Percentiles rank a stretch among this genome's conserved stretches.
Evolutionary conservation across 257 asterid genomes (phyloP).

Genomic region (Solanum sitiens): DNA sequence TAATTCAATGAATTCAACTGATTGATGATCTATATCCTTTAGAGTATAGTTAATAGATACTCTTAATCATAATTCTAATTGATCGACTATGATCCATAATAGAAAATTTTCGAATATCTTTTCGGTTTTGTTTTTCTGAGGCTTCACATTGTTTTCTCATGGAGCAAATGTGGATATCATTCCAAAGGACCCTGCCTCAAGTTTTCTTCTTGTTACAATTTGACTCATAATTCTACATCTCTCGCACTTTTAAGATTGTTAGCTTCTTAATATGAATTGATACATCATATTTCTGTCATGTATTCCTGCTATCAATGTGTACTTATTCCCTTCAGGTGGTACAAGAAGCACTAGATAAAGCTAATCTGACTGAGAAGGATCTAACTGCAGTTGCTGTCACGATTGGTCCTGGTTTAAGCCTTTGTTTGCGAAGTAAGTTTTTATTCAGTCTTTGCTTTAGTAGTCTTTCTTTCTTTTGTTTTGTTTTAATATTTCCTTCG

Average conservation of each 20-base stretch:
- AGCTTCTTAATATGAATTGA: background rate
- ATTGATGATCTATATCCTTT: background rate
- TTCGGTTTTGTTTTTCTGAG: background rate
- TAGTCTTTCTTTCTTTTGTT: background rate
- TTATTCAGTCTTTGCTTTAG: background rate
- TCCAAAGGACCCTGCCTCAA: background rate
- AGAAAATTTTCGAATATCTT: background rate
- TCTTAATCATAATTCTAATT: background rate
- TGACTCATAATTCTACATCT: background rate
- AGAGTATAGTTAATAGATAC: background rate
- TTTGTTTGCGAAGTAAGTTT: conserved; percentile 81
- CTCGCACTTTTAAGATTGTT: background rate
- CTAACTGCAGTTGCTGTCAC: conserved; percentile 98
- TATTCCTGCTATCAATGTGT: background rate
- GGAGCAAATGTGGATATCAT: background rate
- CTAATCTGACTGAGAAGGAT: conserved; percentile 63
- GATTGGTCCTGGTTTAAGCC: conserved; percentile 98
- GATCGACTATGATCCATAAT: background rate
- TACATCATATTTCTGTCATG: background rate
- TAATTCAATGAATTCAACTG: background rate
- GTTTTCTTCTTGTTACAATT: background rate
- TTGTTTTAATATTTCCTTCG: background rate
- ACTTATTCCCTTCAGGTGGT: conserved; percentile 55
- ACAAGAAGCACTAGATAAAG: conserved; percentile 91
- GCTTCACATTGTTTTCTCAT: background rate